These are phyloP conservation scores for Amauroascus verrucosus DNA, from an alignment of 2,329 filamentous ascomycete species.

Conservation along the genomic window DNA sequence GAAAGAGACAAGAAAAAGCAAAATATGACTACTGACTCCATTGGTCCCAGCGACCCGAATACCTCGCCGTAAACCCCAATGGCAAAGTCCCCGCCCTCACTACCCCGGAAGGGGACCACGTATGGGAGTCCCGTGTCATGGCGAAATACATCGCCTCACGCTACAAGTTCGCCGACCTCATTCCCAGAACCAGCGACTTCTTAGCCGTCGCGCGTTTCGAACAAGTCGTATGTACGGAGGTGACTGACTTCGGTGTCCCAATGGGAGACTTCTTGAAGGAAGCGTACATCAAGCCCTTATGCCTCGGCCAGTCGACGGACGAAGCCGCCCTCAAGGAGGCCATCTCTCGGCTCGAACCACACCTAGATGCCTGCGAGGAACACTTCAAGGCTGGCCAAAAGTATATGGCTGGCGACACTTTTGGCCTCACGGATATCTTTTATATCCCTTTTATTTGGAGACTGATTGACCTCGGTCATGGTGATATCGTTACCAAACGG, in stretches of 20 bases:
- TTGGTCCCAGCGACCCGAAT: slow-evolving; percentile 19
- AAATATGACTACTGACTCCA: too few species aligned
- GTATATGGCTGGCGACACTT: slow-evolving; percentile 40
- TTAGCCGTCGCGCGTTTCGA: slow-evolving; percentile 38
- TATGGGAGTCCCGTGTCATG: slow-evolving; percentile 42
- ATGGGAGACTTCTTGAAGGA: slow-evolving; percentile 38
- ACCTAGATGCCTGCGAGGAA: slow-evolving; percentile 32
- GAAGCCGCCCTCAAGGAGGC: slow-evolving; percentile 34
- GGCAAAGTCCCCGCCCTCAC: slow-evolving; percentile 35
- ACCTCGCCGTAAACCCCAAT: slow-evolving; percentile 29
- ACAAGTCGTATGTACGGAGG: slow-evolving; percentile 36
- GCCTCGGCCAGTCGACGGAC: slow-evolving; percentile 33
- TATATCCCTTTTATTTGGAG: slow-evolving; percentile 40
- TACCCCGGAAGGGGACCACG: slow-evolving; percentile 35
- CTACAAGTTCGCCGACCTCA: slow-evolving; percentile 36
- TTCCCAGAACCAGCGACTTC: slow-evolving; percentile 32
- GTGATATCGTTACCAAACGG: slow-evolving; percentile 29
- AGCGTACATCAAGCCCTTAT: slow-evolving; percentile 38
- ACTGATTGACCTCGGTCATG: slow-evolving; percentile 35
- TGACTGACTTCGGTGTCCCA: slow-evolving; percentile 37
- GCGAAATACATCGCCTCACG: slow-evolving; percentile 40
- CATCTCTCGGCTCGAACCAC: slow-evolving; percentile 31
- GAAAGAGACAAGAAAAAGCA: too few species aligned
- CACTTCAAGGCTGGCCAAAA: slow-evolving; percentile 17
- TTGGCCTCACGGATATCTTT: slow-evolving; percentile 40